Base-by-base conservation (phyloP, 169 alveolate species). In the Toxoplasma gondii region DNA sequence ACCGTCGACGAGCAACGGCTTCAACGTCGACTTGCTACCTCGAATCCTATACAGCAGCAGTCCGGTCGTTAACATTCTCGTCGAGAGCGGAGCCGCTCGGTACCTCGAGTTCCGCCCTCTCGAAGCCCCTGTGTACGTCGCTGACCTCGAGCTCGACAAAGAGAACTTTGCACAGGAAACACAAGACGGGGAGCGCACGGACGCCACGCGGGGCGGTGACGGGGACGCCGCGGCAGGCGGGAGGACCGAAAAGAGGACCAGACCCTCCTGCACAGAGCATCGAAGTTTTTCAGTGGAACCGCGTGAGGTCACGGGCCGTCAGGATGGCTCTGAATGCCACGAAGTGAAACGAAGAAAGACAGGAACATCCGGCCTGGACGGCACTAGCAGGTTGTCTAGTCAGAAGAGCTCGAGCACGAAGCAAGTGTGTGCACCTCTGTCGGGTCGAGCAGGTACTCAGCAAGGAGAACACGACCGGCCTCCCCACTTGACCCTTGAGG, bases 1-100 rank as follows among this genome's bases (percentile, higher is more conserved):
- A 49, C 53, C 41, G 38, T 12, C 41, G 64, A 82, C 19, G 27
- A 41, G 90, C 90, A 82, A 82, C 36, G 67, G 90, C 9, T 94
- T 94, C 92, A 70, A 81, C 31, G 17, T 94, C 49, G 96, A 94
- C 93, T n/a, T 94, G 38, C 87, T 83, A 54, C 95, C 96, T 4
- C 88, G 91, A 27, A 16, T 94, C 27, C 88, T 94, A 24, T 94
- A 91, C 84, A 67, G 94, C 44, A 45, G 49, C 91, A 95, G 96
- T 41, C 92, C 70, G 16, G 70, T 94, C 7, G 95, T 91, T 5
- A 91, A 94, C 67, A 92, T 80, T 43, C 88, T 84, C 24, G 58
- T 94, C 34, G 39, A 29, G 9, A 64, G 93, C 29, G 96, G 95
- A 9, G 92, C 83, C 19, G 36, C 96, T 17, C 44, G 67, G 34